phyloP scores from a whole-genome alignment of 345 rosid genomes.

The Euphorbia tirucalli region DNA sequence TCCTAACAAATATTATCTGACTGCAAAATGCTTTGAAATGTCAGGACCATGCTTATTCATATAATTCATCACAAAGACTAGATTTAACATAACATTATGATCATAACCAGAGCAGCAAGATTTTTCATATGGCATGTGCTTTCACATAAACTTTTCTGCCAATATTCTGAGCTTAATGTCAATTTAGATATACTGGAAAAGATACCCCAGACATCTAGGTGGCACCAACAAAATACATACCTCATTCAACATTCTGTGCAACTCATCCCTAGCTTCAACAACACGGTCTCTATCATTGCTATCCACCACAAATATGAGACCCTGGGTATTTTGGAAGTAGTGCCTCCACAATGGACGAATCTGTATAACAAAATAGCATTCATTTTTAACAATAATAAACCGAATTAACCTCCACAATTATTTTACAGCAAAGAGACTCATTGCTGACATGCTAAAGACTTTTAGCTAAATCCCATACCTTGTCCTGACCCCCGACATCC shows the following conservation, averaged over 20 bases:
- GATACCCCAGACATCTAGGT: neutral
- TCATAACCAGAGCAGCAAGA: too few species aligned
- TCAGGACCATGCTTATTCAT: too few species aligned
- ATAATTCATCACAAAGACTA: too few species aligned
- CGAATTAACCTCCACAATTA: neutral
- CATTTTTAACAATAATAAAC: neutral
- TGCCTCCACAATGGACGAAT: conserved; percentile 28
- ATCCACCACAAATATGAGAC: conserved; percentile 24
- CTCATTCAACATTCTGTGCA: conserved; percentile 26
- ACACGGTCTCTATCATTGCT: conserved; percentile 24
- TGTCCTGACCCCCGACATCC: conserved; percentile 28
- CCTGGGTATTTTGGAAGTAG: conserved; percentile 26
- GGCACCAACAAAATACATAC: conserved; percentile 6
- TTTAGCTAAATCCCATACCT: neutral
- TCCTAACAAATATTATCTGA: too few species aligned
- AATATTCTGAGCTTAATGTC: too few species aligned
- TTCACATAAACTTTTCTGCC: neutral
- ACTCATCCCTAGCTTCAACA: conserved; percentile 23
- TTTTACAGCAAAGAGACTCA: neutral
- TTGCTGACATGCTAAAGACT: neutral
- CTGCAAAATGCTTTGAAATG: too few species aligned
- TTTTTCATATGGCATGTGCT: neutral
- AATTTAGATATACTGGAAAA: too few species aligned
- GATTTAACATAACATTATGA: too few species aligned
- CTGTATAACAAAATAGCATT: neutral